Evolutionary conservation across 768 basidiomycete genomes (phyloP).

Genomic region (Amanita molliuscula): DNA sequence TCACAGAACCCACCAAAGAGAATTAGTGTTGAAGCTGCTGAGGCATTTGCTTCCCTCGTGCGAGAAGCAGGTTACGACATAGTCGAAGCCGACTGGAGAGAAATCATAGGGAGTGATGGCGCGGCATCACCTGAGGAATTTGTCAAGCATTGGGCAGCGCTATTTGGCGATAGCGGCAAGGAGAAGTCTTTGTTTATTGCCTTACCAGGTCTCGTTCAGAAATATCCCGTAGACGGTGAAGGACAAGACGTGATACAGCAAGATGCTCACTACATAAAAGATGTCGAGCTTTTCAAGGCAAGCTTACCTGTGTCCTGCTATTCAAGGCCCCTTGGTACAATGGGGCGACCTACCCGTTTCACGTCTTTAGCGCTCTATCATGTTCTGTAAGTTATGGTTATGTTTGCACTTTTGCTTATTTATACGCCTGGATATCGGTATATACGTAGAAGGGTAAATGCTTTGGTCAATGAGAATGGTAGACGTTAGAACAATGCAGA

Average conservation of each 20-base stretch:
- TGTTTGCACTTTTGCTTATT: not conserved
- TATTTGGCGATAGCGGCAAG: constrained; percentile 29
- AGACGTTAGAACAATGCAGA: constrained; percentile 3
- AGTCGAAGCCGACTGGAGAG: constrained; percentile 40
- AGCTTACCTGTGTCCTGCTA: constrained; percentile 43
- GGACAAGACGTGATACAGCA: constrained; percentile 32
- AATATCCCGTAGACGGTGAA: constrained; percentile 46
- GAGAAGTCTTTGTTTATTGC: constrained; percentile 36
- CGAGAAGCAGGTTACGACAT: constrained; percentile 36
- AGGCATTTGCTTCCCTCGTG: constrained; percentile 49
- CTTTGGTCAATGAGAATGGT: not conserved
- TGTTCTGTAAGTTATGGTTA: not conserved
- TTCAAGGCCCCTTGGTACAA: constrained; percentile 57
- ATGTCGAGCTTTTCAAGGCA: constrained; percentile 57
- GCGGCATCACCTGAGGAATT: constrained; percentile 51
- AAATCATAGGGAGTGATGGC: constrained; percentile 41
- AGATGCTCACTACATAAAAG: constrained; percentile 52
- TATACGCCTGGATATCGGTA: not conserved
- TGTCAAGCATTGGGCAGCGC: constrained; percentile 49
- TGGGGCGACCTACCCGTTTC: constrained; percentile 66
- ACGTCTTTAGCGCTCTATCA: constrained; percentile 30
- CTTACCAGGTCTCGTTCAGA: constrained; percentile 46
- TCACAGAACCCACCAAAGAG: constrained; percentile 58
- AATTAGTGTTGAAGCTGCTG: constrained; percentile 53
- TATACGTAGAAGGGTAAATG: not conserved